Conservation (phyloP, 352 stramenopile genomes). For the Globisporangium cederbergense region DNA sequence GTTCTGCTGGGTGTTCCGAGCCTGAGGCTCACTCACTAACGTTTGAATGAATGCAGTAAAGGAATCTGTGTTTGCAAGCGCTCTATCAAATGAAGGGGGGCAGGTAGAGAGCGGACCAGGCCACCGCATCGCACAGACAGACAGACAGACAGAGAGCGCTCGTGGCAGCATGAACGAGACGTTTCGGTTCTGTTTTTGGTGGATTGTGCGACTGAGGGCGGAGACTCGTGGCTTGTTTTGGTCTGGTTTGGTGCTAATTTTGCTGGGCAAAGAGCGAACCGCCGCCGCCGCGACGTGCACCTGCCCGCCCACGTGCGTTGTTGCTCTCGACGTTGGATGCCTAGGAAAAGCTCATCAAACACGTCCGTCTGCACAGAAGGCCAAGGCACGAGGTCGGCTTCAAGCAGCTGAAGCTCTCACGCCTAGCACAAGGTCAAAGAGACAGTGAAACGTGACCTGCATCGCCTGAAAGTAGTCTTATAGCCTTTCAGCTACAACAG, state of each 20-base stretch:
- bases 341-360: slow-evolving; percentile 1
- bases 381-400: not conserved
- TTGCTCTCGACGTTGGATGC: not conserved
- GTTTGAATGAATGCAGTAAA: not conserved
- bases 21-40: not conserved
- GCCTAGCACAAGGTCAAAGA: not conserved
- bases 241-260: not conserved
- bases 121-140: not conserved
- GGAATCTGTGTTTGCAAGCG: not conserved
- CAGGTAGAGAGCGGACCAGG: not conserved
- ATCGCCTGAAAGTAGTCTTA: not conserved
- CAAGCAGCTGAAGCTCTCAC: not conserved
- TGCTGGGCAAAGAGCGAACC: not conserved
- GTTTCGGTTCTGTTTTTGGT: slow-evolving; percentile 10
- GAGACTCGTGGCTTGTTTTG: not conserved
- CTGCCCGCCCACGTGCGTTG: not conserved
- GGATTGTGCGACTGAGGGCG: not conserved
- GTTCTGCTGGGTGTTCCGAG: not conserved
- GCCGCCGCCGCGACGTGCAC: not conserved
- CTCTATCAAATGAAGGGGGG: not conserved
- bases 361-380: not conserved
- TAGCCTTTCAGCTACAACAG: not conserved
- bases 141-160: not conserved
- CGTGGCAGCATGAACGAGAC: not conserved
- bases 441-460: not conserved